A percentile compares a stretch with the other conserved stretches of the same genome.
phyloP scores from a whole-genome alignment of 306 rosid species.

The Pyrus communis region DNA sequence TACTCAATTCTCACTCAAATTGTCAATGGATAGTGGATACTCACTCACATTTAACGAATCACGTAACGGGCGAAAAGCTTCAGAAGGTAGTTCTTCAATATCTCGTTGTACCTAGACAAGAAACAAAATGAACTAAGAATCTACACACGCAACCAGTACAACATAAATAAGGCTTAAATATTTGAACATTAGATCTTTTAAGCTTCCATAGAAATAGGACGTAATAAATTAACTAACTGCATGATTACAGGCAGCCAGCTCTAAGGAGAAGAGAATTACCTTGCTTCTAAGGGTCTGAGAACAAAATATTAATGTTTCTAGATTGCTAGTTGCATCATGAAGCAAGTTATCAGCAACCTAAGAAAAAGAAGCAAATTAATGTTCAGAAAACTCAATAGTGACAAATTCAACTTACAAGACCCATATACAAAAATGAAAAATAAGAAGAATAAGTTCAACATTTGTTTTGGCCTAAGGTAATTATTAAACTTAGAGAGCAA shows the following conservation, averaged over 20 bases:
- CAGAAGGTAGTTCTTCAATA: slow-evolving; percentile 92
- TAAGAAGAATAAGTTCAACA: background rate
- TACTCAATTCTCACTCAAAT: background rate
- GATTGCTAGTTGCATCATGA: slow-evolving; percentile 90
- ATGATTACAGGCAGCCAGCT: background rate
- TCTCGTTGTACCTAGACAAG: slow-evolving; percentile 77
- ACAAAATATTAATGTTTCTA: slow-evolving; percentile 93
- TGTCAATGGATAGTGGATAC: slow-evolving; percentile 17
- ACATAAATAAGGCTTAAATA: background rate
- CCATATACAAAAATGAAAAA: background rate
- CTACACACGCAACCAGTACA: slow-evolving; percentile 18
- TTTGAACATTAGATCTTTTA: background rate
- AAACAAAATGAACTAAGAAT: slow-evolving; percentile 20
- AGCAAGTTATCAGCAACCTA: slow-evolving; percentile 98
- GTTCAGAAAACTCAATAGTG: slow-evolving; percentile 1
- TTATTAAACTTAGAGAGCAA: background rate
- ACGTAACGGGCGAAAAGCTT: slow-evolving; percentile 88
- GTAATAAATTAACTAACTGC: background rate
- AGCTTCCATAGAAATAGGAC: background rate
- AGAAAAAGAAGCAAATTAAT: background rate
- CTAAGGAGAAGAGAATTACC: slow-evolving; percentile 35
- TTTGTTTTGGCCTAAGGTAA: background rate
- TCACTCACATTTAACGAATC: slow-evolving; percentile 95
- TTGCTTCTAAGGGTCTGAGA: slow-evolving; percentile 98
- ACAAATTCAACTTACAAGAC: background rate